Conservation (phyloP, 192 early-diverging fungal species). For the Gonapodya prolifera region DNA sequence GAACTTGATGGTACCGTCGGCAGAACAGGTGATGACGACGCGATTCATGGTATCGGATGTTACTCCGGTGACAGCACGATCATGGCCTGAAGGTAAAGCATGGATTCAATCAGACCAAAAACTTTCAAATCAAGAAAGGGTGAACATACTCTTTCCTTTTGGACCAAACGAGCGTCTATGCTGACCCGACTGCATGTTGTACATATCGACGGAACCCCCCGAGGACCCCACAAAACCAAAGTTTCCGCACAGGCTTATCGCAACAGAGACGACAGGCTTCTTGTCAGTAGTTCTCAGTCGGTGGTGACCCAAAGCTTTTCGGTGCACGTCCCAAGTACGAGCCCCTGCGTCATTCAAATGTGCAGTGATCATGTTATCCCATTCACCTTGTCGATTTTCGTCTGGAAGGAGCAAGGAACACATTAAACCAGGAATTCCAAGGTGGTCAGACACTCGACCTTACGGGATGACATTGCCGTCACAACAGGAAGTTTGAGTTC, state of each 20-base stretch:
- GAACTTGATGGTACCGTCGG: slow-evolving; percentile 63
- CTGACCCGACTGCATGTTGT: slow-evolving; percentile 90
- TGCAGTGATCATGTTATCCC: slow-evolving; percentile 85
- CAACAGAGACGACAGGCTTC: slow-evolving; percentile 44
- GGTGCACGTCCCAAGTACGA: slow-evolving; percentile 71
- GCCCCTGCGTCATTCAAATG: slow-evolving; percentile 63
- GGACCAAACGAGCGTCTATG: slow-evolving; percentile 53
- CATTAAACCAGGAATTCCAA: slow-evolving; percentile 57
- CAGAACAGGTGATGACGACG: slow-evolving; percentile 56
- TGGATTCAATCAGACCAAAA: background rate
- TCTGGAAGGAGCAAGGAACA: slow-evolving; percentile 17
- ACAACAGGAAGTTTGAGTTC: background rate
- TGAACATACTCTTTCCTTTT: slow-evolving; percentile 17
- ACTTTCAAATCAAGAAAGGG: slow-evolving; percentile 5
- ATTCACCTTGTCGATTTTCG: slow-evolving; percentile 55
- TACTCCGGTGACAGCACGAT: slow-evolving; percentile 68
- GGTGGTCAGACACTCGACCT: slow-evolving; percentile 57
- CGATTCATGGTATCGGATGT: slow-evolving; percentile 61
- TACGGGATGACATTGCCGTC: background rate
- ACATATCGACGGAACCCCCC: slow-evolving; percentile 70
- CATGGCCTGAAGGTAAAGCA: slow-evolving; percentile 37
- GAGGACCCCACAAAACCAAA: slow-evolving; percentile 78
- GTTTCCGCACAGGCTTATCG: slow-evolving; percentile 81
- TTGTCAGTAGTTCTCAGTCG: slow-evolving; percentile 49
- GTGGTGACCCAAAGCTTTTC: slow-evolving; percentile 61